Evolutionary conservation across 495 filamentous ascomycete species (phyloP), one percentile per base, ranked within the genome.

Genomic region (Annulohypoxylon nitens): DNA sequence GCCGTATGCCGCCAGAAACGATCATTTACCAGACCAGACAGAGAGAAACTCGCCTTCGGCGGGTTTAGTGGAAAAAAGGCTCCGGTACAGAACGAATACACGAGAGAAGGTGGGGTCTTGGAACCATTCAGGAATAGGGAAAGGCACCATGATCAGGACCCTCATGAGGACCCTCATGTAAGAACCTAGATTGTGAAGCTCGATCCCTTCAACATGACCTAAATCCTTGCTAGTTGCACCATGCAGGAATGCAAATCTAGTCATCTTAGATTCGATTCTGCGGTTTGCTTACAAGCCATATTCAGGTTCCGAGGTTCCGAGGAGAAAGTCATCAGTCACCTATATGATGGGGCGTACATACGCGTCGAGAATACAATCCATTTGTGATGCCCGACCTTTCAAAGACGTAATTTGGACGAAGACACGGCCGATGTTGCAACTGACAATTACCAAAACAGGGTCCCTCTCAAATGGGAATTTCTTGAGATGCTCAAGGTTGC

Each of bases 131-230:
- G 57, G 66, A 58, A 43, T 36, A 43, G 39, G 47, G 14, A 64
- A 26, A 67, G 59, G 63, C 48, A 74, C 67, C 48, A 41, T 53
- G 67, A 63, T 70, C 53, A 70, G 23, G 61, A 60, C 65, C 65
- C 67, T 74, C 66, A 58, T 63, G 72, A 70, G 23, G 61, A 60
- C 65, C 65, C 67, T 74, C 66, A 58, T 63, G 72, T 75, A 75
- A 75, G 72, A 75, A 75, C 72, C 41, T 71, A 75, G 67, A 75
- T 67, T 75, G 34, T 59, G 62, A 67, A 65, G 51, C 67, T 68
- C 61, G 59, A 50, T 47, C 26, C 20, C n/a, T 62, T 54, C 47
- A 53, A 53, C 55, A 69, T 47, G 61, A 63, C 51, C 48, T 25
- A 26, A 39, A 39, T 23, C 70, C 60, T 75, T 71, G 72, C 58